Evolutionary conservation across 1,139 yeast species (phyloP).

Genomic region (Candida smagusa): DNA sequence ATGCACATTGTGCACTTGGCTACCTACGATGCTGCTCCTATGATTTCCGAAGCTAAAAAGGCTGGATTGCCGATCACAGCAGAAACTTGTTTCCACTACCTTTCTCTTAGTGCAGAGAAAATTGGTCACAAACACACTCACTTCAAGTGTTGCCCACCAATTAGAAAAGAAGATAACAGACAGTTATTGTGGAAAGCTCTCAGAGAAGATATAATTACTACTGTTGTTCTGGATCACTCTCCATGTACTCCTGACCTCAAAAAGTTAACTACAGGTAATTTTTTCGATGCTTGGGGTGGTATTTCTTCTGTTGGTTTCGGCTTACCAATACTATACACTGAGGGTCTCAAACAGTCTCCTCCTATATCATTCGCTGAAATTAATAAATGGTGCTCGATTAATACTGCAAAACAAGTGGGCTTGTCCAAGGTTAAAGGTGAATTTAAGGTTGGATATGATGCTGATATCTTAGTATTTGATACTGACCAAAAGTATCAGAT

Average conservation of each 20-base stretch:
- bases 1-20: conserved; percentile 90
- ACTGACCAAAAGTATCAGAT: conserved; percentile 54
- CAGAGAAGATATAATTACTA: conserved; percentile 60
- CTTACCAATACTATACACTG: conserved; percentile 74
- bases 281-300: conserved; percentile 97
- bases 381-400: conserved; percentile 72
- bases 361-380: conserved; percentile 61
- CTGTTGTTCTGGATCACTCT: conserved; percentile 92
- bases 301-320: conserved; percentile 92
- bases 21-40: conserved; percentile 75
- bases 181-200: conserved; percentile 75
- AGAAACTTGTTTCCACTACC: conserved; percentile 92
- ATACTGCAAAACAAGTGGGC: conserved; percentile 86
- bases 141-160: conserved; percentile 94
- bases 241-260: conserved; percentile 93
- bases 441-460: conserved; percentile 72
- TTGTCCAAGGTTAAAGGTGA: conserved; percentile 69
- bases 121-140: conserved; percentile 76
- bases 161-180: conserved; percentile 70
- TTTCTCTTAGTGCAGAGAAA: conserved; percentile 71
- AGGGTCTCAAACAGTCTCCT: conserved; percentile 54
- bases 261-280: conserved; percentile 78
- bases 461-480: conserved; percentile 83
- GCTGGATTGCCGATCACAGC: conserved; percentile 63
- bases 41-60: conserved; percentile 62